Evolutionary conservation across 495 filamentous ascomycete species (phyloP).

Genomic region (Talaromyces thailandensis): DNA sequence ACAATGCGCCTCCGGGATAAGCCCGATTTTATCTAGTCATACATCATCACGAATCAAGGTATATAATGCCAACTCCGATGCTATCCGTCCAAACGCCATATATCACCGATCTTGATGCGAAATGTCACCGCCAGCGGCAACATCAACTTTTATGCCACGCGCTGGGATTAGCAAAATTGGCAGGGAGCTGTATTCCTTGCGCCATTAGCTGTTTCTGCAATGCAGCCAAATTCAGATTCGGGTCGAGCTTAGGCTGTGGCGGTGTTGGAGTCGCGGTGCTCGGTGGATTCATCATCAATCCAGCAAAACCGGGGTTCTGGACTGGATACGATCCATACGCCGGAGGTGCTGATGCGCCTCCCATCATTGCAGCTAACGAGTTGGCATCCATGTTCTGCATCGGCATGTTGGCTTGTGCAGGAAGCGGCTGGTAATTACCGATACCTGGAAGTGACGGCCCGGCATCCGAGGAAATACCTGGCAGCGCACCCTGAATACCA

Average conservation of each 20-base stretch:
- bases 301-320: conserved; percentile 19
- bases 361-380: conserved; percentile 36
- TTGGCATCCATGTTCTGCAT: conserved; percentile 47
- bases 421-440: conserved; percentile 37
- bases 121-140: conserved; percentile 1
- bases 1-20: conserved; percentile 52
- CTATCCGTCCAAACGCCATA: conserved; percentile 16
- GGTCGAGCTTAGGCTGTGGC: conserved; percentile 40
- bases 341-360: conserved; percentile 26
- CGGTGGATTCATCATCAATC: conserved; percentile 38
- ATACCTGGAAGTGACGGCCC: conserved; percentile 36
- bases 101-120: not conserved
- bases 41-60: not conserved
- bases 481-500: conserved; percentile 37
- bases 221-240: conserved; percentile 59
- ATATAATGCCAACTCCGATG: not conserved
- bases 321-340: conserved; percentile 20
- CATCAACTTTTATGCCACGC: conserved; percentile 9
- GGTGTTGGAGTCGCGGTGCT: conserved; percentile 40
- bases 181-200: conserved; percentile 30
- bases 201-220: conserved; percentile 44
- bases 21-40: conserved; percentile 13
- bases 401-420: conserved; percentile 41
- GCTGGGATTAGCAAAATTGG: conserved; percentile 27
- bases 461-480: conserved; percentile 18